A percentile compares a stretch with the other conserved stretches of the same genome.
phyloP scores from a whole-genome alignment of 2,329 filamentous ascomycete genomes.

The Colletotrichum sp. region DNA sequence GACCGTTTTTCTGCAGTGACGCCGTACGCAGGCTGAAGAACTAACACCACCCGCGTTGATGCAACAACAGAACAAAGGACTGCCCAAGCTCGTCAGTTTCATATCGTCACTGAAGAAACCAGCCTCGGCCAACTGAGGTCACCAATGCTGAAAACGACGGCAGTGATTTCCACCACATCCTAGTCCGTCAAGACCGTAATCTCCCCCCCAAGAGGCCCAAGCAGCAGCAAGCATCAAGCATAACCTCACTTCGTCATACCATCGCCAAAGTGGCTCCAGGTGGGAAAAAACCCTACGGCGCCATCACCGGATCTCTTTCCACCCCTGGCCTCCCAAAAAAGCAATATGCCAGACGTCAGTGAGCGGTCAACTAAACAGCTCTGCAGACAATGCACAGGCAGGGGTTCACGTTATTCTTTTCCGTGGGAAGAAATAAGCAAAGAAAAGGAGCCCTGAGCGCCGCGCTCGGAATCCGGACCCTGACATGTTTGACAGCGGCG shows the following conservation, averaged over 20 bases:
- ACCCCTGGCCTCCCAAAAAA: background rate
- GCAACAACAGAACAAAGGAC: conserved; percentile 6
- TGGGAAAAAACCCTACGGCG: background rate
- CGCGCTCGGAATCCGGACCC: background rate
- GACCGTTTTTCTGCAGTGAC: background rate
- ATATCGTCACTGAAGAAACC: background rate
- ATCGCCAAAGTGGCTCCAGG: background rate
- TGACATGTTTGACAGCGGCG: background rate
- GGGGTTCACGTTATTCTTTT: background rate
- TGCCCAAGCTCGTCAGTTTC: background rate
- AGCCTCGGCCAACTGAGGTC: background rate
- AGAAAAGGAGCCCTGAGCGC: background rate
- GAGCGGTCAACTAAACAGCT: background rate
- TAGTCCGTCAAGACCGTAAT: background rate
- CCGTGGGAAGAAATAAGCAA: background rate
- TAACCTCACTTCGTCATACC: background rate
- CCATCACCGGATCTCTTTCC: background rate
- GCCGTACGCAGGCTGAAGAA: background rate
- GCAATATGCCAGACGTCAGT: background rate
- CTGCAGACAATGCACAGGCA: background rate
- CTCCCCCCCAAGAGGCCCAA: background rate
- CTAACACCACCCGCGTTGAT: background rate
- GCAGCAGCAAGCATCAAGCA: background rate
- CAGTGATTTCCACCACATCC: background rate
- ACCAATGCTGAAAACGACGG: background rate